Conservation (phyloP, 2,329 filamentous ascomycete genomes). For the Apiospora aurea region DNA sequence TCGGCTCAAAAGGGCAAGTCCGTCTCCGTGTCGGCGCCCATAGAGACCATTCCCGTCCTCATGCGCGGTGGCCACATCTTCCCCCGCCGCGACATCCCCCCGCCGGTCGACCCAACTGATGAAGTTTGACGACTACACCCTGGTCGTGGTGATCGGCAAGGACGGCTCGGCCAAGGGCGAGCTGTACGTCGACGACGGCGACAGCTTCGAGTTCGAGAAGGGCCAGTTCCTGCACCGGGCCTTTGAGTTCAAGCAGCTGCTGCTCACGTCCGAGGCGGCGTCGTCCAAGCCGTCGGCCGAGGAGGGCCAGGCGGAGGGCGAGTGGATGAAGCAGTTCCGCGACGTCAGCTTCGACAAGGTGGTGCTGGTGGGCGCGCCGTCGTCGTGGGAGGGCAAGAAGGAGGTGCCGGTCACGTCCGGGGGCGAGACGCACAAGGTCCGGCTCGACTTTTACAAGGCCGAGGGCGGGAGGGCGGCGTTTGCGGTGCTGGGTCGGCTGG, state of each 20-base stretch:
- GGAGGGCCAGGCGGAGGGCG: slow-evolving; percentile 60
- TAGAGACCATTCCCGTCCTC: slow-evolving; percentile 87
- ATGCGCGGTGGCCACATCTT: slow-evolving; percentile 95
- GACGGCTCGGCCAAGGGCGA: slow-evolving; percentile 77
- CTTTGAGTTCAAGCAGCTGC: slow-evolving; percentile 70
- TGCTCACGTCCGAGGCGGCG: slow-evolving; percentile 74
- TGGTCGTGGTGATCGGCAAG: slow-evolving; percentile 77
- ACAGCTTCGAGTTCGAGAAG: slow-evolving; percentile 85
- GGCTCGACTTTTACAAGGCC: slow-evolving; percentile 66
- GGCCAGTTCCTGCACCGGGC: slow-evolving; percentile 88
- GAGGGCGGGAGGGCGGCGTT: slow-evolving; percentile 56
- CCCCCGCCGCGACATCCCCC: slow-evolving; percentile 86
- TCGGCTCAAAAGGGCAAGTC: slow-evolving; percentile 72
- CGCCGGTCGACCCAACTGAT: slow-evolving; percentile 87
- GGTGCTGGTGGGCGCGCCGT: slow-evolving; percentile 80
- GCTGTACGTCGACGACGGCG: slow-evolving; percentile 91
- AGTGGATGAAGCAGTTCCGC: slow-evolving; percentile 81
- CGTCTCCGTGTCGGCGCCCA: slow-evolving; percentile 75
- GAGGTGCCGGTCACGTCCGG: slow-evolving; percentile 63
- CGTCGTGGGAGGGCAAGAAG: slow-evolving; percentile 71
- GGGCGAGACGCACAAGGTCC: slow-evolving; percentile 61
- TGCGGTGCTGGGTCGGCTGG: slow-evolving; percentile 60
- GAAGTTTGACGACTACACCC: slow-evolving; percentile 93
- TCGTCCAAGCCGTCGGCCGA: slow-evolving; percentile 62
- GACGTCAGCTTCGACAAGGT: slow-evolving; percentile 84